Conservation (phyloP, 1,284 basidiomycete species). For the Schizophyllum commune region DNA sequence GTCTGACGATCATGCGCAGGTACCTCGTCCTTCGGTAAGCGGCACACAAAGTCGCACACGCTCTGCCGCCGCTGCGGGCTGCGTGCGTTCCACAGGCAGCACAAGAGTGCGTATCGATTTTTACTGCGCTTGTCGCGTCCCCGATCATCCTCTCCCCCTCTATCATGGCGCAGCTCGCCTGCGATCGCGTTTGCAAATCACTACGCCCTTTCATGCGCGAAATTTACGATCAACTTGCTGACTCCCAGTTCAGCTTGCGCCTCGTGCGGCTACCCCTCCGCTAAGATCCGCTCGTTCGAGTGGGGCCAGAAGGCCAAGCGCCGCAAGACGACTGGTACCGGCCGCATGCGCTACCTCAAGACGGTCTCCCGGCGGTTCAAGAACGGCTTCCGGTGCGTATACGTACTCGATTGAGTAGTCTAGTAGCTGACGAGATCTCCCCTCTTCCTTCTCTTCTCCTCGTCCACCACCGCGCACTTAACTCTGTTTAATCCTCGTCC, state of each 20-base stretch:
- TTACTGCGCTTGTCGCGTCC: neutral
- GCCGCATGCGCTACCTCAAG: conserved; percentile 95
- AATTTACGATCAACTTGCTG: too few relatives aligned
- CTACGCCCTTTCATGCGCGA: too few relatives aligned
- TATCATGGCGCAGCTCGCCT: neutral
- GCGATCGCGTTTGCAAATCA: too few relatives aligned
- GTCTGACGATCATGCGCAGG: neutral
- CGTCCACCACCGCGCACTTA: too few relatives aligned
- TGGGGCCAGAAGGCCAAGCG: conserved; percentile 99
- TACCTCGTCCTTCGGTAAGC: conserved; percentile 58
- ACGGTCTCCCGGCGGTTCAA: conserved; percentile 89
- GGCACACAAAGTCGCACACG: conserved; percentile 98
- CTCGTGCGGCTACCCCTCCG: conserved; percentile 93
- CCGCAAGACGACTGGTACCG: conserved; percentile 97
- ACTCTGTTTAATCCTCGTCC: too few relatives aligned
- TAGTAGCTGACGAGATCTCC: too few relatives aligned
- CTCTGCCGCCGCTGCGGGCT: conserved; percentile 92
- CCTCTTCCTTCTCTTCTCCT: too few relatives aligned
- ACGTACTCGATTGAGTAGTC: conserved; percentile 1
- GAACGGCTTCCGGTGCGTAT: conserved; percentile 85
- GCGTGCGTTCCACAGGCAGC: conserved; percentile 93
- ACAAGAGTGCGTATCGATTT: conserved; percentile 70
- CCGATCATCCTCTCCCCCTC: neutral
- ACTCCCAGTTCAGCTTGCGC: conserved; percentile 62
- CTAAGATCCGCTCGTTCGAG: conserved; percentile 93